Percentiles rank a stretch among this genome's conserved stretches.
Conservation (phyloP, 2,329 filamentous ascomycete genomes). For the Xylaria sp. region DNA sequence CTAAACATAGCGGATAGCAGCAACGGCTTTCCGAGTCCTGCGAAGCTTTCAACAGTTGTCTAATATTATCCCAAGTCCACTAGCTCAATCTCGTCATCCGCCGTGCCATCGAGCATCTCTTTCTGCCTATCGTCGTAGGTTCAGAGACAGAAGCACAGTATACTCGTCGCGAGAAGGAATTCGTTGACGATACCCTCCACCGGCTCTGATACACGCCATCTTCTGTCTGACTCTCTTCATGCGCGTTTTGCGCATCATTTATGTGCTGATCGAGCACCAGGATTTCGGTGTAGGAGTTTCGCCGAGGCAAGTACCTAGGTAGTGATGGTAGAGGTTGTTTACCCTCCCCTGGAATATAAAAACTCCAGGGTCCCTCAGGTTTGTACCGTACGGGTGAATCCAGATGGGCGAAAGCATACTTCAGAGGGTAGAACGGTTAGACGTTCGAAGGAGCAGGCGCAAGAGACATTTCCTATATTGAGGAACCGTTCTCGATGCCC, state of each 20-base stretch:
- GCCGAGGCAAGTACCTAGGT: too few species aligned
- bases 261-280: too few species aligned
- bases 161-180: slow-evolving; percentile 9
- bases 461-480: neutral
- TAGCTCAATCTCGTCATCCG: neutral
- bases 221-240: slow-evolving; percentile 11
- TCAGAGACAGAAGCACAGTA: slow-evolving; percentile 14
- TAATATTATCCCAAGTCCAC: slow-evolving; percentile 8
- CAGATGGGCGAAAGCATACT: too few species aligned
- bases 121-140: neutral
- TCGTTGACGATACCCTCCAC: slow-evolving; percentile 14
- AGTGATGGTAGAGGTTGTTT: too few species aligned
- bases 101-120: neutral
- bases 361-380: too few species aligned
- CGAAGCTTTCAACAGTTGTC: slow-evolving; percentile 15
- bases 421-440: too few species aligned
- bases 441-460: too few species aligned
- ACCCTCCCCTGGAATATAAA: too few species aligned
- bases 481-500: neutral
- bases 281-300: too few species aligned
- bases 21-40: slow-evolving; percentile 8
- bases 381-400: too few species aligned
- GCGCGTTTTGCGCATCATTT: too few species aligned
- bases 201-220: slow-evolving; percentile 11
- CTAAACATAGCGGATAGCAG: slow-evolving; percentile 21